phyloP scores from a whole-genome alignment of 2,329 filamentous ascomycete genomes.

The Macrophomina pseudophaseolina region DNA sequence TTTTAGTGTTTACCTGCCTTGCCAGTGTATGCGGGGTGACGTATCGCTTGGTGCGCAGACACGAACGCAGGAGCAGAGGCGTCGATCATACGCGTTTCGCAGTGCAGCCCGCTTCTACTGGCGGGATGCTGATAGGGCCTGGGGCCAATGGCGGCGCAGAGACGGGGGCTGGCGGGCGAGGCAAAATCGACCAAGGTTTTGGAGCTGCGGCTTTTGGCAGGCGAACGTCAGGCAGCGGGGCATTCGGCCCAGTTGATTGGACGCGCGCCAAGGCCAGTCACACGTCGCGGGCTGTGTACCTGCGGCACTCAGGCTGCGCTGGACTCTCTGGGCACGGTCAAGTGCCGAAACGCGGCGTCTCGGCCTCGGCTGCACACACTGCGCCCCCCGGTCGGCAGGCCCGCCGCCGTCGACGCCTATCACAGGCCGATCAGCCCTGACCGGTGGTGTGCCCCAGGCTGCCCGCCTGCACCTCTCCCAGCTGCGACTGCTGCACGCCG shows the following conservation, averaged over 20 bases:
- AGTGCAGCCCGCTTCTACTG: background rate
- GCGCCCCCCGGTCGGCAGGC: slow-evolving; percentile 3
- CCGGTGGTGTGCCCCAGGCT: slow-evolving; percentile 18
- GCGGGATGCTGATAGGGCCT: background rate
- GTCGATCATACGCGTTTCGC: slow-evolving; percentile 11
- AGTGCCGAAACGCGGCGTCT: slow-evolving; percentile 12
- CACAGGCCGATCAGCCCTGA: slow-evolving; percentile 9
- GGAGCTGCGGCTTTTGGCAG: background rate
- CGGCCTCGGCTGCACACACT: background rate
- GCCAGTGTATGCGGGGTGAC: background rate
- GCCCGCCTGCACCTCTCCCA: background rate
- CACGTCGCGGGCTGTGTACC: slow-evolving; percentile 18
- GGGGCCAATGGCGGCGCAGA: background rate
- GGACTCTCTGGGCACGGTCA: background rate
- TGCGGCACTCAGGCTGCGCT: slow-evolving; percentile 1
- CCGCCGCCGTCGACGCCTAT: background rate
- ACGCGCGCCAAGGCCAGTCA: background rate
- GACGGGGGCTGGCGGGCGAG: background rate
- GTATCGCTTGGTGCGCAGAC: background rate
- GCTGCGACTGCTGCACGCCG: background rate
- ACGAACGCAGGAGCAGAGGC: background rate
- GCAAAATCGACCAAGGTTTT: background rate
- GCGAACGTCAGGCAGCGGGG: slow-evolving; percentile 6
- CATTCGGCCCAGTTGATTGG: background rate
- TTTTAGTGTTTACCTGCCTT: background rate